Conservation (phyloP, 2,329 filamentous ascomycete species). For the Mycogone perniciosa region DNA sequence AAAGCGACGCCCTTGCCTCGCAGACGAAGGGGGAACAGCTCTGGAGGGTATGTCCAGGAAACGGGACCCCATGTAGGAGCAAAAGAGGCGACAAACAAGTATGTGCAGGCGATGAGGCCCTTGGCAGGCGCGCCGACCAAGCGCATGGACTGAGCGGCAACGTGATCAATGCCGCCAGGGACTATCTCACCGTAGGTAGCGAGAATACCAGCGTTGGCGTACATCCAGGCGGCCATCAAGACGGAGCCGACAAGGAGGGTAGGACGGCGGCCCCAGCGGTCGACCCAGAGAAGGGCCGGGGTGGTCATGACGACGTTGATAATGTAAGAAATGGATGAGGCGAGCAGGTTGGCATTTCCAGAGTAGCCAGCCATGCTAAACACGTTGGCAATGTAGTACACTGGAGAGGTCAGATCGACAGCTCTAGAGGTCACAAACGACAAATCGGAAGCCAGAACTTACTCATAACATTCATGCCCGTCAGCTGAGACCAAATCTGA, state of each 20-base stretch:
- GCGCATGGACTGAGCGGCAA: conserved; percentile 43
- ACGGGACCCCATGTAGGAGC: conserved; percentile 44
- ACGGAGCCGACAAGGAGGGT: conserved; percentile 59
- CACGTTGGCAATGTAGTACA: conserved; percentile 55
- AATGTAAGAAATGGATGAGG: conserved; percentile 54
- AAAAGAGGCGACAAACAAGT: conserved; percentile 52
- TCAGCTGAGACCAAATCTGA: conserved; percentile 52
- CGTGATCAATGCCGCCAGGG: conserved; percentile 39
- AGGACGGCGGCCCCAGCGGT: conserved; percentile 67
- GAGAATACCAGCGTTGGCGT: conserved; percentile 47
- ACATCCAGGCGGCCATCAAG: conserved; percentile 59
- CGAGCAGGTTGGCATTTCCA: conserved; percentile 45
- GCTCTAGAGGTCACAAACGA: neutral
- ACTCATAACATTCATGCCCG: conserved; percentile 56
- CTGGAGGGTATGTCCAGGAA: conserved; percentile 52
- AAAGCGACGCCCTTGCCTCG: conserved; percentile 49
- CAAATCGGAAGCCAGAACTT: conserved; percentile 13
- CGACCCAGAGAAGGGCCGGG: conserved; percentile 67
- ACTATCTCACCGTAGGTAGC: conserved; percentile 38
- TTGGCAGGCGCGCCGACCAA: conserved; percentile 41
- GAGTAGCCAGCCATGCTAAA: conserved; percentile 35
- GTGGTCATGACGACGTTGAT: conserved; percentile 78
- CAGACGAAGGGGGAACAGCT: conserved; percentile 43
- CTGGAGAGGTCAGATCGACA: conserved; percentile 18
- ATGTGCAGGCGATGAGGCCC: conserved; percentile 60